Evolutionary conservation across 768 basidiomycete genomes (phyloP).

Genomic region (Xerocomellus amylosporus): DNA sequence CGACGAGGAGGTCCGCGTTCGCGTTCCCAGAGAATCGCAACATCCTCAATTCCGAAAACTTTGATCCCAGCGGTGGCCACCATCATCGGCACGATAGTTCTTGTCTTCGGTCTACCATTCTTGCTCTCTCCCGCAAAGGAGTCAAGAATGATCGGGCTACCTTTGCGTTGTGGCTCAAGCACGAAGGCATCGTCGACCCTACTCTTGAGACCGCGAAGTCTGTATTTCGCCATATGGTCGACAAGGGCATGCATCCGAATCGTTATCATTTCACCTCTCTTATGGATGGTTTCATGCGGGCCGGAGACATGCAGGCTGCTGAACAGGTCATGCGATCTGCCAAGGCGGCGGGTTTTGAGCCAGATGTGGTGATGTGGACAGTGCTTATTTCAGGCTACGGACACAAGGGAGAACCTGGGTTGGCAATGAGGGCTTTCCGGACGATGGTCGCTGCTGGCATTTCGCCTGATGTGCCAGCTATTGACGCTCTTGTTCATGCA

Average conservation of each 20-base stretch:
- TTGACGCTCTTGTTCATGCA: constrained; percentile 69
- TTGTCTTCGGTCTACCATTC: constrained; percentile 41
- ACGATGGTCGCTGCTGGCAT: constrained; percentile 62
- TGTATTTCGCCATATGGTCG: constrained; percentile 57
- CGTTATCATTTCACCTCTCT: constrained; percentile 71
- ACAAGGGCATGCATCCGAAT: constrained; percentile 68
- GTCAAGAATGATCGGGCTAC: constrained; percentile 57
- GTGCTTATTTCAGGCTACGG: constrained; percentile 72
- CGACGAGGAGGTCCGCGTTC: constrained; percentile 21
- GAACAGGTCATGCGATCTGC: constrained; percentile 54
- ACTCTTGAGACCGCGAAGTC: constrained; percentile 52
- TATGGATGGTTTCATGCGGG: constrained; percentile 66
- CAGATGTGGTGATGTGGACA: constrained; percentile 71
- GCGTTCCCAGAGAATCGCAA: constrained; percentile 4
- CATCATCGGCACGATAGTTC: constrained; percentile 29
- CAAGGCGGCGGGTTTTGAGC: constrained; percentile 45
- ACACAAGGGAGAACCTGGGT: constrained; percentile 51
- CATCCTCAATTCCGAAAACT: constrained; percentile 28
- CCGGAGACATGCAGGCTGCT: constrained; percentile 60
- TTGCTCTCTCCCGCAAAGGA: constrained; percentile 45
- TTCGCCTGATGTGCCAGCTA: constrained; percentile 64
- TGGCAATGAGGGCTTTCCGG: constrained; percentile 55
- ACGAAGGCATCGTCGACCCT: constrained; percentile 52
- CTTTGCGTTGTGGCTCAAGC: constrained; percentile 59
- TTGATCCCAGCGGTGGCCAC: constrained; percentile 52